Base-by-base conservation (phyloP, 768 basidiomycete genomes). In the Lentinula guzmanii region DNA sequence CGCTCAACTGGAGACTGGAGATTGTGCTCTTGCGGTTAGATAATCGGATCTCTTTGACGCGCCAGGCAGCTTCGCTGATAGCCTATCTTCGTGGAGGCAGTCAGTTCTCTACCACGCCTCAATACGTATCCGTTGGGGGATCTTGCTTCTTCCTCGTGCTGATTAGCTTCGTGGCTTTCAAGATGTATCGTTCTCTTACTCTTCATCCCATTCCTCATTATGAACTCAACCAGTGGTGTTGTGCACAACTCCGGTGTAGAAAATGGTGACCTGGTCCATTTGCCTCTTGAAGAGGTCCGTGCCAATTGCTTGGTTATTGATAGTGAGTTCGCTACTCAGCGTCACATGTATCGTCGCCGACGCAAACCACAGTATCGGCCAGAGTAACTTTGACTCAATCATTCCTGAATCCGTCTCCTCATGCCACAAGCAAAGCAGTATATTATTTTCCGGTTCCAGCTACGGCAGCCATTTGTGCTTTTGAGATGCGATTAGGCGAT, bases 371-470 rank as follows among this genome's bases (percentile, higher is more conserved):
- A 82, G 81, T 78, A 0, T 77, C 81, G n/a, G 79, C 80, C 1
- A 72, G 74, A 16, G 72, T 82, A 0, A 70, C 75, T 1, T 64
- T 83, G 42, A 62, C 64, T 1, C 82, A 82, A 57, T 69, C 67
- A 0, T 83, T 76, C 67, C 67, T 58, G 15, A 83, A 83, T 61
- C 64, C 72, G 0, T 71, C 72, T 3, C 67, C 70, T 8, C 63
- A 62, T 39, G 66, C 75, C 1, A 84, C 82, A 0, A 68, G 70
- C 43, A 72, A 78, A 51, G 82, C 80, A 31, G 76, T 81, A 35
- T 87, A 86, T 67, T 74, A 78, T 42, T 87, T 87, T 63, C 85
- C 86, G 8, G 76, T 87, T 5, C 86, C 86, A 0, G 80, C 78
- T 1, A 74, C 72, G 34, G 81, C 80, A 0, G 84, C 83, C 0